Evolutionary conservation across 2,329 filamentous ascomycete species (phyloP), one percentile per base, ranked within the genome.

Genomic region (Byssothecium circinans): DNA sequence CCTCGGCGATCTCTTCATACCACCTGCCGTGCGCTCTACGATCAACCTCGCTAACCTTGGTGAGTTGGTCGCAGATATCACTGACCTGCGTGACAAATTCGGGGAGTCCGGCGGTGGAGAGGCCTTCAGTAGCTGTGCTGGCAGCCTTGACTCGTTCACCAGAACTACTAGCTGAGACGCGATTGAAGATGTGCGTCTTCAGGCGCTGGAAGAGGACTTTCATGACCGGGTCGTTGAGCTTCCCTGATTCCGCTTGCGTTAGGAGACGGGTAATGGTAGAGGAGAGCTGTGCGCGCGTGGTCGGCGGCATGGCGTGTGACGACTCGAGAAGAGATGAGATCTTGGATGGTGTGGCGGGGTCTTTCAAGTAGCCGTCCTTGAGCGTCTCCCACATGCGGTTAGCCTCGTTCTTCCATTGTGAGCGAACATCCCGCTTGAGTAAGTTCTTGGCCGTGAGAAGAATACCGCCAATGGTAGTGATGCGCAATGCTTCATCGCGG

Each of bases 361-460:
- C 76, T 3, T 77, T 79, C 12, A 79, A 74, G 34, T 83, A 81
- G 2, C 79, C 73, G 34, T 78, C 80, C 54, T 87, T 85, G 10
- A 91, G 79, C 1, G 89, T 81, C 1, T 81, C 74, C 75, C 87
- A 82, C 54, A 91, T 82, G n/a, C 88, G 83, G 2, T 77, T 75
- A 0, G 87, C 86, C 69, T 91, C 86, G 19, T 78, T 81, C 69
- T 86, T 89, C 89, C 89, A 94, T 17, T 86, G 83, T 11, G 81
- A 81, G 36, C 89, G 83, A 3, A 90, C 87, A 62, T 92, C 88
- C 14, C 89, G 83, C 71, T 91, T 91, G 25, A 94, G 79, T 7
- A 92, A 76, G 58, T 91, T 92, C 75, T 94, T 94, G 69, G 86
- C 87, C 42, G 90, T 89, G 12, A 92, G 74, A 22, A 91, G 75